Evolutionary conservation across 306 rosid species (phyloP).

Genomic region (Citrullus mucosospermus): DNA sequence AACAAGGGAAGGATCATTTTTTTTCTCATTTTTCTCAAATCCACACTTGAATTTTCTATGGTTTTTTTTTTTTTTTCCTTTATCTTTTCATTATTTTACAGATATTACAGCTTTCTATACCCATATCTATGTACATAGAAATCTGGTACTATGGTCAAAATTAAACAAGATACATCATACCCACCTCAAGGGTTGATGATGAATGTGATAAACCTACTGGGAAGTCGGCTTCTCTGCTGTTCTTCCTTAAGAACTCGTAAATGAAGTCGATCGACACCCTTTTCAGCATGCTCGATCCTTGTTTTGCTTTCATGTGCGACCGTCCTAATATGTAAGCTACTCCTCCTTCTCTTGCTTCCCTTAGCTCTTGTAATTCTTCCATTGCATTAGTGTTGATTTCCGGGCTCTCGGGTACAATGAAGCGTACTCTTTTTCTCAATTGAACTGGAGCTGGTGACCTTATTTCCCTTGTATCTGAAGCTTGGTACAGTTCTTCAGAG

Average conservation of each 20-base stretch:
- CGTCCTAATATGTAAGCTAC: constrained; percentile 74
- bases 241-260: constrained; percentile 80
- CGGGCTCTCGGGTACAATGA: constrained; percentile 66
- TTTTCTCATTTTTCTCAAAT: neutral
- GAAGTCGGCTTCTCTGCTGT: constrained; percentile 47
- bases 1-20: no score
- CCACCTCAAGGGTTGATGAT: constrained; percentile 81
- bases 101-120: constrained; percentile 1
- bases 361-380: constrained; percentile 59
- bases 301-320: constrained; percentile 65
- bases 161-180: constrained; percentile 70
- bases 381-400: constrained; percentile 27
- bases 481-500: constrained; percentile 10
- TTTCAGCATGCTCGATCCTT: constrained; percentile 54
- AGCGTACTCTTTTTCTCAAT: constrained; percentile 59
- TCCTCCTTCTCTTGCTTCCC: constrained; percentile 83
- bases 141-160: neutral
- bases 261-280: constrained; percentile 51
- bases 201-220: constrained; percentile 53
- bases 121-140: constrained; percentile 1
- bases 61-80: neutral
- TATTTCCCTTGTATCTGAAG: constrained; percentile 42
- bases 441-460: constrained; percentile 31
- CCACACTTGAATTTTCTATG: neutral
- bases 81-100: neutral